Conservation (phyloP, 2,329 filamentous ascomycete genomes). For the Ophiognomonia clavigignenti-juglandacearum region DNA sequence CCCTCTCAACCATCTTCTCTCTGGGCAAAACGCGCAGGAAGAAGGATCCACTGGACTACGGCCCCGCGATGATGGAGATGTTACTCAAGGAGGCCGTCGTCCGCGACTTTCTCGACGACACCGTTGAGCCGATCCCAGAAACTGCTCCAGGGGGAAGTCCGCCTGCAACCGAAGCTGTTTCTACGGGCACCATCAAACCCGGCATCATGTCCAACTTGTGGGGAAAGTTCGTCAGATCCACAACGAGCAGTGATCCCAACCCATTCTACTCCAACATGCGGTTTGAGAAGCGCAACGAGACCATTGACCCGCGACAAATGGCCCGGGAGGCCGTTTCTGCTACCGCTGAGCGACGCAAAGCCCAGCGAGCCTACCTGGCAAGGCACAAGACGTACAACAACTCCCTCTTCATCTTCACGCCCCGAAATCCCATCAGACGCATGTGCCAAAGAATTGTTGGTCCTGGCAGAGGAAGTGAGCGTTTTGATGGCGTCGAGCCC, state of each 20-base stretch:
- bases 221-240: slow-evolving; percentile 50
- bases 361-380: slow-evolving; percentile 84
- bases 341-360: slow-evolving; percentile 74
- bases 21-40: slow-evolving; percentile 55
- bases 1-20: slow-evolving; percentile 66
- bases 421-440: slow-evolving; percentile 70
- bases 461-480: slow-evolving; percentile 78
- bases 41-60: slow-evolving; percentile 85
- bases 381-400: slow-evolving; percentile 90
- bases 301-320: slow-evolving; percentile 79
- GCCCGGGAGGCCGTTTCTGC: slow-evolving; percentile 86
- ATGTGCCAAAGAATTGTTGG: slow-evolving; percentile 88
- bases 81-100: slow-evolving; percentile 94
- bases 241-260: slow-evolving; percentile 74
- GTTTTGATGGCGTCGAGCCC: slow-evolving; percentile 84
- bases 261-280: slow-evolving; percentile 81
- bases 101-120: slow-evolving; percentile 85
- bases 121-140: slow-evolving; percentile 41
- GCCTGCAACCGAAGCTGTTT: slow-evolving; percentile 24
- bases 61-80: slow-evolving; percentile 90
- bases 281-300: slow-evolving; percentile 69
- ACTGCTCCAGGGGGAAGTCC: slow-evolving; percentile 29
- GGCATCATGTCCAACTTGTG: slow-evolving; percentile 58
- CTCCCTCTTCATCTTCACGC: slow-evolving; percentile 80
- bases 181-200: slow-evolving; percentile 43